phyloP scores from a whole-genome alignment of 2,329 filamentous ascomycete species.

The Tolypocladium ovalisporum region DNA sequence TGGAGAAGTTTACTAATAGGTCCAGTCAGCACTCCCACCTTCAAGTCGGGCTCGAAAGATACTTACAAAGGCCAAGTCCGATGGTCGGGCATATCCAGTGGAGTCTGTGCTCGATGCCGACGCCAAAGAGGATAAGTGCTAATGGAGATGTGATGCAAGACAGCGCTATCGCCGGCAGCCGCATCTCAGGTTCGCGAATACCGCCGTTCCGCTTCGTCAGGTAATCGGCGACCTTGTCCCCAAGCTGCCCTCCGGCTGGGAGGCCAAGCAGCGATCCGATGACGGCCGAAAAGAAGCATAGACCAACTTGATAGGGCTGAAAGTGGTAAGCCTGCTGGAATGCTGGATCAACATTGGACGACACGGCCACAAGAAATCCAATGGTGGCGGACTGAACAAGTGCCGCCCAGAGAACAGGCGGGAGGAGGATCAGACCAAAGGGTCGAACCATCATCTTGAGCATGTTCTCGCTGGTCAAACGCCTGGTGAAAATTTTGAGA shows the following conservation, averaged over 20 bases:
- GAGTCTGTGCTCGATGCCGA: slow-evolving; percentile 32
- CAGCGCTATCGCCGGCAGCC: slow-evolving; percentile 40
- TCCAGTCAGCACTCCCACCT: not conserved
- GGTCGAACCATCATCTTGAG: slow-evolving; percentile 38
- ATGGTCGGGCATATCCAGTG: slow-evolving; percentile 47
- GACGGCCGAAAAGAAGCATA: slow-evolving; percentile 38
- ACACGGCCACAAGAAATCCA: slow-evolving; percentile 43
- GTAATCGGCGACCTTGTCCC: slow-evolving; percentile 35
- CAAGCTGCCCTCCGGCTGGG: slow-evolving; percentile 36
- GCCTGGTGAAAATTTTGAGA: slow-evolving; percentile 28
- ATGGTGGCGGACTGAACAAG: slow-evolving; percentile 43
- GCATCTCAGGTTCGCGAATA: slow-evolving; percentile 48
- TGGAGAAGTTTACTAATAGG: slow-evolving; percentile 38
- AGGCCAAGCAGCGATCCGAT: slow-evolving; percentile 37
- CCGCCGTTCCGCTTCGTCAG: slow-evolving; percentile 42
- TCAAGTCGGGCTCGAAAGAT: not conserved
- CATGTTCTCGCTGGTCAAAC: slow-evolving; percentile 33
- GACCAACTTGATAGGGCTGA: slow-evolving; percentile 32
- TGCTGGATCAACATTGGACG: slow-evolving; percentile 37
- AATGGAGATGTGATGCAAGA: slow-evolving; percentile 40
- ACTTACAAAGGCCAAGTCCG: slow-evolving; percentile 40
- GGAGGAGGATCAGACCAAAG: slow-evolving; percentile 36
- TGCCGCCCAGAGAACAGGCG: slow-evolving; percentile 43
- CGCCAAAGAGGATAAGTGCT: slow-evolving; percentile 32
- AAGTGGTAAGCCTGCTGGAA: slow-evolving; percentile 32